Evolutionary conservation across 2,329 filamentous ascomycete species (phyloP), one percentile per base, ranked within the genome.

Genomic region (Aspergillus sp.): DNA sequence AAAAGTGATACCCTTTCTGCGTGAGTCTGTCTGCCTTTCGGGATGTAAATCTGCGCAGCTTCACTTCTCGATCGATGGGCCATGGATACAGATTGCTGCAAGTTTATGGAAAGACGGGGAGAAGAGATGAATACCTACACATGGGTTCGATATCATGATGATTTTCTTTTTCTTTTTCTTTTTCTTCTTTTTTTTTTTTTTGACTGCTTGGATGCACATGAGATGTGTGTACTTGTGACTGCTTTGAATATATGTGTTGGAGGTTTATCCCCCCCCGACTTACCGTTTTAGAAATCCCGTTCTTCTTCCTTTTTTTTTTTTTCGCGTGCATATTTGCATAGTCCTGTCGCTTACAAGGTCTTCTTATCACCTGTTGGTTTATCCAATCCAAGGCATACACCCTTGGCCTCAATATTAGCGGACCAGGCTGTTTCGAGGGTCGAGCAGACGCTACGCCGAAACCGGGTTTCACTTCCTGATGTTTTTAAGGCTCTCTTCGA

Each of bases 1-100:
- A 73, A 74, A 74, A 74, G 69, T 75, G 73, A 76, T 76, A 76
- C 73, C 73, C 74, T 74, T 71, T 68, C 66, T 70, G 69, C 69
- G 68, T 66, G 70, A 69, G 71, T 75, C 69, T 74, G 69, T 75
- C 70, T 73, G 69, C 70, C 70, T 71, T 68, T 62, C 62, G 66
- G 69, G 67, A 67, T 69, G 67, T 66, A 68, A 70, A 66, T 68
- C 66, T 71, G 70, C 69, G 69, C 68, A 70, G 69, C 67, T 72
- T 72, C 67, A 68, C 68, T 63, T 68, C 68, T 67, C 67, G 64
- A 68, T 61, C 59, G 55, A 62, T 61, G 64, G 66, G 61, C 59
- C 63, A 64, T 65, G 67, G 62, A 64, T 66, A 61, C 60, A 58
- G 58, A 61, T 61, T 64, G 62, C 67, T 63, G 65, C 67, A 66